Evolutionary conservation across 805 yeast genomes (phyloP), one percentile per base, ranked within the genome.

Genomic region (Wickerhamomyces pijperi): DNA sequence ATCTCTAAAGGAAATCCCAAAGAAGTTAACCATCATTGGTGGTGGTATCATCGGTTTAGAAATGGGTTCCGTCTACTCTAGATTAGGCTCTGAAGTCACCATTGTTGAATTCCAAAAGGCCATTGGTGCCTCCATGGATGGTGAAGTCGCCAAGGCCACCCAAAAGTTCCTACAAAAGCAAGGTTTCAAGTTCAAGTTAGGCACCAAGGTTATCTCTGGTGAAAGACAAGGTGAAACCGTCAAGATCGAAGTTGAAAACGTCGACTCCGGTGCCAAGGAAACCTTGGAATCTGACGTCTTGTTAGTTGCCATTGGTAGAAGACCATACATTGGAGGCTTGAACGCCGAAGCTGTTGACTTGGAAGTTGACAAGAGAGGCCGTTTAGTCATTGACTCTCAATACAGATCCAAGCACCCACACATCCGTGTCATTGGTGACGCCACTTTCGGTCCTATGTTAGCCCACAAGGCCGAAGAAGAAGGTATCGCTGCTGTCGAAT

Each of bases 381-480:
- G 97, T 61, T 72, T 92, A 56, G 94, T 92, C 41, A 90, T 94
- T 56, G 97, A 92, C 64, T 78, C 82, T 44, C 86, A 90, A 71
- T 92, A 76, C 76, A 82, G 85, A 68, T 82, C 97, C 49, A 88
- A 85, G 65, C 76, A 72, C 65, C 82, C 88, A 40, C 95, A 92
- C 67, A 88, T 92, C 61, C 84, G 95, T 66, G 94, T 87, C 56
- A 85, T 92, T 64, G 99, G 99, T 64, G 99, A 92, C 60, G 97
- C 81, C 41, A 92, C 99, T 33, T 92, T 85, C 55, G 99, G 99
- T 54, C 90, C 95, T 54, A 92, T 92, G 99, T 76, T 92, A 67
- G 99, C 99, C 48, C 99, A 92, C 76, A 92, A 92, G 74, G 99
- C 99, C 46, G 99, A 92, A 73, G 99, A 92, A 64, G 99, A 92